Base-by-base conservation (phyloP, 306 rosid species). In the Luffa acutangula region DNA sequence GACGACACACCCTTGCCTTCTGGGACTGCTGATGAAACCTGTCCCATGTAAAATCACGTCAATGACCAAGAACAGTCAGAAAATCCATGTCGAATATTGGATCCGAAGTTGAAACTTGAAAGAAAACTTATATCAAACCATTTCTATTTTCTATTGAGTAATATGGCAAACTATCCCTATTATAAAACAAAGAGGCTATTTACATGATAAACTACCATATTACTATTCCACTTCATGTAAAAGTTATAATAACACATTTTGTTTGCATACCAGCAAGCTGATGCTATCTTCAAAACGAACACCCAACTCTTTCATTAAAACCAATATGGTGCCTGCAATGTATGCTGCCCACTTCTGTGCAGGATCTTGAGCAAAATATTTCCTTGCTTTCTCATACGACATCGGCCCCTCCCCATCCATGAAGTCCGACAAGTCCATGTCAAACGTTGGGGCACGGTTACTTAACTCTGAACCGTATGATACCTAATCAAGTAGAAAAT, bases 311-410 rank as follows among this genome's bases (percentile, higher is more conserved):
- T 87, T 91, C 99, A 95, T 95, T 82, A 96, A 83, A 85, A 93
- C 99, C 85, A 96, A 81, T 82, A 96, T 84, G 60, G 86, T 72
- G 65, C 99, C 99, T 1, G 97, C 99, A 85, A 88, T 92, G 86
- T 89, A 96, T 85, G 99, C 98, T 65, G 98, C 99, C 98, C 98
- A 94, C 97, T 89, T 92, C 85, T 94, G 97, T 52, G 98, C 92
- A 46, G 98, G 98, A 91, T 94, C 98, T 85, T 86, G 88, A 79
- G 97, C 91, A 71, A 94, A 94, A 85, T 86, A 94, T 80, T 86
- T 59, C 76, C 84, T 92, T 82, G 97, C 97, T 82, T 88, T 87
- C 80, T 87, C 87, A 56, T 94, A 94, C 41, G 97, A 88, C 77
- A 91, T 89, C 64, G 90, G 95, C 78, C 85, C 77, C 67, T 77